These are phyloP conservation scores for Ceratocystis alfenasii DNA, from an alignment of 2,329 filamentous ascomycete genomes.

Conservation along the genomic window DNA sequence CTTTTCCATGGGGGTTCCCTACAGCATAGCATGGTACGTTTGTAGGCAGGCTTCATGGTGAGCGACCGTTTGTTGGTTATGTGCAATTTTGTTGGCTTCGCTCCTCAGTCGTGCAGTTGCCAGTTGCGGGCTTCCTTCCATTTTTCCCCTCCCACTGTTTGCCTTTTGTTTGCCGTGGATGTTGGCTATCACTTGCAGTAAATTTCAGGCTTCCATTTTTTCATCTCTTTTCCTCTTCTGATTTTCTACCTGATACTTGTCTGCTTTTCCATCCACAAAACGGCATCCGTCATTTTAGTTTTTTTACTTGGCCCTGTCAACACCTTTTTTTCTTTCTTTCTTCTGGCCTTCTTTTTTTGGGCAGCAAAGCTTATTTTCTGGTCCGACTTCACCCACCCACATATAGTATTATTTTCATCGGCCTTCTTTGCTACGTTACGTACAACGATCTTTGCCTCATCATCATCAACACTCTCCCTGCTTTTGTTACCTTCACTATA, in stretches of 20 bases:
- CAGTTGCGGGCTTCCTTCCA: conserved; percentile 5
- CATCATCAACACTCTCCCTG: not conserved
- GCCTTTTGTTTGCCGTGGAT: conserved; percentile 3
- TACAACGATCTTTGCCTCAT: not conserved
- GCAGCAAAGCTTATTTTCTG: conserved; percentile 13
- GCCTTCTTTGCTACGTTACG: not conserved
- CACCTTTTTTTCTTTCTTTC: not conserved
- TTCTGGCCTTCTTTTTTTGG: conserved; percentile 11
- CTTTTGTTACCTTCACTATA: not conserved
- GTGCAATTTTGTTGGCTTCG: not conserved
- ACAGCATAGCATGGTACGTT: not conserved
- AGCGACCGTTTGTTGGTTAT: not conserved
- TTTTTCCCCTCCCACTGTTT: not conserved
- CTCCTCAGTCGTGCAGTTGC: conserved; percentile 4
- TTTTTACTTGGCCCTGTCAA: conserved; percentile 10
- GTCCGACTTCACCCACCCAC: not conserved
- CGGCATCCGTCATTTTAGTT: conserved; percentile 6
- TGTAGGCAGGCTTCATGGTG: not conserved
- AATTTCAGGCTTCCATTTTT: conserved; percentile 13
- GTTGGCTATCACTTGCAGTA: not conserved
- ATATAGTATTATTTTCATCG: conserved; percentile 1
- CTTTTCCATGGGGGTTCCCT: not conserved
- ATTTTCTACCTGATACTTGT: conserved; percentile 10
- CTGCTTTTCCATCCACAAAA: not conserved
- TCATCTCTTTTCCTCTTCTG: conserved; percentile 1